Conservation (phyloP, 345 rosid genomes). For the Gossypium thurberi region DNA sequence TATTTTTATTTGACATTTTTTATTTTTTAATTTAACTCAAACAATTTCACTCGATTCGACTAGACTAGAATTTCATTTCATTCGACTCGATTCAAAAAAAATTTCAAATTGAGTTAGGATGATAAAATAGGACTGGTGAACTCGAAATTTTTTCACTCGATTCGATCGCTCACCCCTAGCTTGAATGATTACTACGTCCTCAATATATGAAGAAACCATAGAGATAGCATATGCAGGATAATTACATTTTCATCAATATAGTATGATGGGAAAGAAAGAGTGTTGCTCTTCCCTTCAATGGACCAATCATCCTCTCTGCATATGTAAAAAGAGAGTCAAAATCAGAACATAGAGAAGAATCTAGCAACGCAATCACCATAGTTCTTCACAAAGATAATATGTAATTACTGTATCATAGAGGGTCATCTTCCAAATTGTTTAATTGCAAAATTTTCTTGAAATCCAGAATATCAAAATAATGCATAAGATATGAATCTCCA, state of each 20-base stretch:
- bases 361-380: constrained; percentile 2
- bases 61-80: too few species aligned
- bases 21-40: too few species aligned
- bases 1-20: too few species aligned
- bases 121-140: too few species aligned
- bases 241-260: constrained; percentile 96
- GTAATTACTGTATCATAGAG: background rate
- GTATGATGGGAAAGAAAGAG: constrained; percentile 77
- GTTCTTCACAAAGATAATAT: background rate
- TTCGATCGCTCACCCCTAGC: background rate
- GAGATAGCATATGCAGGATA: constrained; percentile 20
- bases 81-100: too few species aligned
- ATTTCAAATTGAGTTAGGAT: too few species aligned
- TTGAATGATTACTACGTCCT: background rate
- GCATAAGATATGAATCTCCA: background rate
- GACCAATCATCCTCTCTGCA: constrained; percentile 93
- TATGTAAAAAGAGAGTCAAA: constrained; percentile 16
- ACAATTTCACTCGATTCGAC: too few species aligned
- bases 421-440: background rate
- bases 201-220: constrained; percentile 12
- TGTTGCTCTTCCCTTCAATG: constrained; percentile 59
- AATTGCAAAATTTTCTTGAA: background rate
- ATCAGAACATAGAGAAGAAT: background rate
- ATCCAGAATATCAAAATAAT: background rate
- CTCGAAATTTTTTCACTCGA: too few species aligned